Evolutionary conservation across 192 early-diverging fungal species (phyloP).

Genomic region (Coemansia umbellata): DNA sequence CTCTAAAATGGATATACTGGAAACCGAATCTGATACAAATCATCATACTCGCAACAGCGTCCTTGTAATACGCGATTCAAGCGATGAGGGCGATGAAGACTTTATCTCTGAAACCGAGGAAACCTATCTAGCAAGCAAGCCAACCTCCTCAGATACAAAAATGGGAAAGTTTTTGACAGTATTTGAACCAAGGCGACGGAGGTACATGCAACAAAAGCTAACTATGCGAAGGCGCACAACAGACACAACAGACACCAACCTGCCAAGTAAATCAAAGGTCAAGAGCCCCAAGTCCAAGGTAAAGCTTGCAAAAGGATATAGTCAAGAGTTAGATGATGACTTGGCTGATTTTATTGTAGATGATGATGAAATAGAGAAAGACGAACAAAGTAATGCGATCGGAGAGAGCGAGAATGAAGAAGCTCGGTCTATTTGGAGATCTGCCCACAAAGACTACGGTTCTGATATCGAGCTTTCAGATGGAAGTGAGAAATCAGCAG

Average conservation of each 20-base stretch:
- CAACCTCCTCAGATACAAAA: neutral
- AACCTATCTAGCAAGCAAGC: neutral
- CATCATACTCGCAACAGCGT: neutral
- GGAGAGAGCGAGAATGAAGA: neutral
- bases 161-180: slow-evolving; percentile 11
- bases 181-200: slow-evolving; percentile 22
- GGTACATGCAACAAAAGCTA: slow-evolving; percentile 13
- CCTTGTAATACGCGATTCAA: slow-evolving; percentile 35
- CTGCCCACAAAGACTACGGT: neutral
- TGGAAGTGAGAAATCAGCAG: slow-evolving; percentile 1
- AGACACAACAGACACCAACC: neutral
- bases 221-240: too few relatives aligned
- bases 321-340: slow-evolving; percentile 30
- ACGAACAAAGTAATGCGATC: neutral
- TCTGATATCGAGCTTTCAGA: neutral
- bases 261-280: neutral
- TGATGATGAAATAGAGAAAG: slow-evolving; percentile 13
- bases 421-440: too few relatives aligned
- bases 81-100: slow-evolving; percentile 29
- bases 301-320: slow-evolving; percentile 13
- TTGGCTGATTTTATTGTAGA: slow-evolving; percentile 46
- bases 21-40: slow-evolving; percentile 35
- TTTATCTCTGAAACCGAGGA: slow-evolving; percentile 38
- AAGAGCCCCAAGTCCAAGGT: neutral
- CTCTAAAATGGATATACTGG: slow-evolving; percentile 9